Conservation (phyloP, 2,329 filamentous ascomycete species). For the Apiospora pterosperma region DNA sequence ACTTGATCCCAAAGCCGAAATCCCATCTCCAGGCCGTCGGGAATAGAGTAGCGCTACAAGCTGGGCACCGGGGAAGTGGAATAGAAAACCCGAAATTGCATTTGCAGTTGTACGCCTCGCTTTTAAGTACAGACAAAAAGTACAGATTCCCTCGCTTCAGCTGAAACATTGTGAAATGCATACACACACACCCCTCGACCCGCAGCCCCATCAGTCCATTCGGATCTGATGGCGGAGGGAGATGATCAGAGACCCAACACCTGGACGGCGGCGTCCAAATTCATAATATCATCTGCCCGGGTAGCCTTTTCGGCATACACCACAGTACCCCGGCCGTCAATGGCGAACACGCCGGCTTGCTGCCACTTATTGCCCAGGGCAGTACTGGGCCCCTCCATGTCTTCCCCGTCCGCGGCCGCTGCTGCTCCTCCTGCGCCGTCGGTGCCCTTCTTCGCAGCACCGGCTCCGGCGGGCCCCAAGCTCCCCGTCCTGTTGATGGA, state of each 20-base stretch:
- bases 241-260: slow-evolving; percentile 29
- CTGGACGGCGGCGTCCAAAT: slow-evolving; percentile 45
- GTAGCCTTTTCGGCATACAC: slow-evolving; percentile 47
- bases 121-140: not conserved
- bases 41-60: not conserved
- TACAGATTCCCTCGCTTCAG: not conserved
- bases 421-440: slow-evolving; percentile 16
- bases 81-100: not conserved
- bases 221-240: not conserved
- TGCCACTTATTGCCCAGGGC: slow-evolving; percentile 56
- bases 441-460: not conserved
- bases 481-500: slow-evolving; percentile 36
- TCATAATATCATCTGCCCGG: slow-evolving; percentile 48
- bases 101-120: not conserved
- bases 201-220: not conserved
- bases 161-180: not conserved
- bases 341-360: slow-evolving; percentile 48
- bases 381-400: slow-evolving; percentile 34
- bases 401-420: slow-evolving; percentile 35
- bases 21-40: not conserved
- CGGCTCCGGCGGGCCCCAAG: not conserved
- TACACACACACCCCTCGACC: not conserved
- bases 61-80: not conserved
- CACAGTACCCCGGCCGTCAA: slow-evolving; percentile 46
- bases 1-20: not conserved